These are phyloP conservation scores for Boletus coccyginus DNA, from an alignment of 768 basidiomycete species.

Conservation along the genomic window DNA sequence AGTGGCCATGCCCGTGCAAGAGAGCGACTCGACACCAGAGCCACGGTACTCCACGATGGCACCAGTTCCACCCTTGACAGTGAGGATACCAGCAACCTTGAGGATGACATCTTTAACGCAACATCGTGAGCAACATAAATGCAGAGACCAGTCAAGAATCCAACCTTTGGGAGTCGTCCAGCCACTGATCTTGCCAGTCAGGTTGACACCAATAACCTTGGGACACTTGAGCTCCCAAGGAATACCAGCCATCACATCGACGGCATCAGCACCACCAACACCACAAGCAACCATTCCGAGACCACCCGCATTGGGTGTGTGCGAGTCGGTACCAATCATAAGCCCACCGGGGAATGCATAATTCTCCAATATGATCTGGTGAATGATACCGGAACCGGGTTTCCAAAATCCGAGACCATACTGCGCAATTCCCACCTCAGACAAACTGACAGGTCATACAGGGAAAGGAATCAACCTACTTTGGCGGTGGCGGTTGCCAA, in stretches of 20 bases:
- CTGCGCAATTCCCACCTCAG: slow-evolving; percentile 34
- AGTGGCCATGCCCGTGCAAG: slow-evolving; percentile 98
- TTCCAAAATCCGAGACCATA: slow-evolving; percentile 99
- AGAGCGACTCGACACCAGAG: slow-evolving; percentile 91
- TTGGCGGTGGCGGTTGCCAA: slow-evolving; percentile 95
- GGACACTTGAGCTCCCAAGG: slow-evolving; percentile 99
- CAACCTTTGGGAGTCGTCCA: slow-evolving; percentile 98
- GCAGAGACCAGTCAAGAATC: slow-evolving; percentile 8
- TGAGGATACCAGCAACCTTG: slow-evolving; percentile 98
- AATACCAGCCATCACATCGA: slow-evolving; percentile 97
- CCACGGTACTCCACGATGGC: slow-evolving; percentile 98
- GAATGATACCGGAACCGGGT: slow-evolving; percentile 98
- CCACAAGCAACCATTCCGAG: slow-evolving; percentile 99
- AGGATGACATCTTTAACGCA: slow-evolving; percentile 81
- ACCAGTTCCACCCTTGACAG: slow-evolving; percentile 99
- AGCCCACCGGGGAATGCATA: slow-evolving; percentile 99
- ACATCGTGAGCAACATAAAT: slow-evolving; percentile 8
- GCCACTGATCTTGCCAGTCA: slow-evolving; percentile 91
- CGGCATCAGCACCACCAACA: slow-evolving; percentile 98
- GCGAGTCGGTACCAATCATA: slow-evolving; percentile 99
- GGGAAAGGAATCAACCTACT: slow-evolving; percentile 37
- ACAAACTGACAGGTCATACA: background rate
- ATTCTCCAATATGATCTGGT: slow-evolving; percentile 99
- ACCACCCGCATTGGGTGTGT: slow-evolving; percentile 99
- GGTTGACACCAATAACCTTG: slow-evolving; percentile 97